phyloP scores from a whole-genome alignment of 768 basidiomycete genomes.

The Hericium coralloides region DNA sequence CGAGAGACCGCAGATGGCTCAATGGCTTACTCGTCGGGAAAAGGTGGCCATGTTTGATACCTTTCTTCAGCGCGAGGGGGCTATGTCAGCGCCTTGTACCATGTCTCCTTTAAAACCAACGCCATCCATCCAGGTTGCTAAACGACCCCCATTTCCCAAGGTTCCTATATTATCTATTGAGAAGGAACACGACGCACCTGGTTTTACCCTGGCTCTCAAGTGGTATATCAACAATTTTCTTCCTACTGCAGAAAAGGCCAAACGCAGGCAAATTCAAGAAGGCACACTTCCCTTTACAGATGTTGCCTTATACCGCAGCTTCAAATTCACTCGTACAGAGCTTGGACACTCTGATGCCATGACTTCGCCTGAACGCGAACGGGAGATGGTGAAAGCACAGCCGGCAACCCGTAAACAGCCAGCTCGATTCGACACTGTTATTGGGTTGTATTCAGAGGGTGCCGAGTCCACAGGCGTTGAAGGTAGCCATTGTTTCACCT shows the following conservation, averaged over 20 bases:
- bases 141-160: neutral
- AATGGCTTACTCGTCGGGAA: slow-evolving; percentile 15
- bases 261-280: neutral
- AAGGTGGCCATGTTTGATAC: neutral
- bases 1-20: slow-evolving; percentile 19
- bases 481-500: neutral
- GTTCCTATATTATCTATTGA: neutral
- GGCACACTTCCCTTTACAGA: neutral
- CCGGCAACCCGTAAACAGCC: neutral
- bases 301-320: neutral
- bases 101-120: neutral
- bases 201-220: neutral
- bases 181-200: neutral
- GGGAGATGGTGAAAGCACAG: neutral
- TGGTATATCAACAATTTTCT: neutral
- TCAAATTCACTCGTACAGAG: neutral
- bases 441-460: neutral
- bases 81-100: neutral
- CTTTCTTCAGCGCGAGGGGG: neutral
- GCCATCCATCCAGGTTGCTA: neutral
- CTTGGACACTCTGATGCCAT: neutral
- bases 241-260: neutral
- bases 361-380: neutral
- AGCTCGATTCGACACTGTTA: neutral
- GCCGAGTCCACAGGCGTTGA: neutral